Conservation (phyloP, 768 basidiomycete species). For the Tricholoma flavovirens region DNA sequence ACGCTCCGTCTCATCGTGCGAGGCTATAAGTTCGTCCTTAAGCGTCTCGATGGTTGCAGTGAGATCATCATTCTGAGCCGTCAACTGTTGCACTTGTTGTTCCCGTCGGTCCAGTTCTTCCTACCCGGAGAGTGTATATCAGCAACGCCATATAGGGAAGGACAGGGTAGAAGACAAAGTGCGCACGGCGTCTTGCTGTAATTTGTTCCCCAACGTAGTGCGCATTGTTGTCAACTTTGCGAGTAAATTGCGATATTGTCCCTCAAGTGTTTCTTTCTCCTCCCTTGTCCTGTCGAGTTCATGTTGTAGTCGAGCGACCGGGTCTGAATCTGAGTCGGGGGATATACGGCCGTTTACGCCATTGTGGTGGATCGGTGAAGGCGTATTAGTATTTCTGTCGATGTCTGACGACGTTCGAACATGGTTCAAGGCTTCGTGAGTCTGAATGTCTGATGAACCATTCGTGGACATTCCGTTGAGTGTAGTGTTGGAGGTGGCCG, state of each 20-base stretch:
- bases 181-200: conserved; percentile 91
- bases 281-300: conserved; percentile 72
- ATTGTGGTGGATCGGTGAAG: conserved; percentile 26
- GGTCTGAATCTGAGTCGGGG: conserved; percentile 40
- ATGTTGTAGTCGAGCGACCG: conserved; percentile 54
- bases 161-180: neutral
- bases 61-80: conserved; percentile 73
- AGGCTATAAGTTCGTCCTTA: conserved; percentile 69
- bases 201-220: conserved; percentile 86
- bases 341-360: conserved; percentile 28
- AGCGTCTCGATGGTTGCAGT: conserved; percentile 68
- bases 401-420: conserved; percentile 42
- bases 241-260: conserved; percentile 82
- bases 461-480: conserved; percentile 20
- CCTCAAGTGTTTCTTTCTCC: conserved; percentile 83
- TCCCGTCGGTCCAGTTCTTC: conserved; percentile 97
- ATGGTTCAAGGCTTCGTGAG: conserved; percentile 14
- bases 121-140: conserved; percentile 39
- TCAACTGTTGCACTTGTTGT: conserved; percentile 73
- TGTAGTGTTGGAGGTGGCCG: neutral
- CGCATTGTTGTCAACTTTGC: conserved; percentile 92
- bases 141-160: conserved; percentile 4
- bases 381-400: conserved; percentile 29
- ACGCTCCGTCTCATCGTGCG: conserved; percentile 71
- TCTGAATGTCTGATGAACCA: conserved; percentile 18